A percentile compares a stretch with the other conserved stretches of the same genome.
phyloP scores from a whole-genome alignment of 2,329 filamentous ascomycete species.

The Fusarium scirpi region DNA sequence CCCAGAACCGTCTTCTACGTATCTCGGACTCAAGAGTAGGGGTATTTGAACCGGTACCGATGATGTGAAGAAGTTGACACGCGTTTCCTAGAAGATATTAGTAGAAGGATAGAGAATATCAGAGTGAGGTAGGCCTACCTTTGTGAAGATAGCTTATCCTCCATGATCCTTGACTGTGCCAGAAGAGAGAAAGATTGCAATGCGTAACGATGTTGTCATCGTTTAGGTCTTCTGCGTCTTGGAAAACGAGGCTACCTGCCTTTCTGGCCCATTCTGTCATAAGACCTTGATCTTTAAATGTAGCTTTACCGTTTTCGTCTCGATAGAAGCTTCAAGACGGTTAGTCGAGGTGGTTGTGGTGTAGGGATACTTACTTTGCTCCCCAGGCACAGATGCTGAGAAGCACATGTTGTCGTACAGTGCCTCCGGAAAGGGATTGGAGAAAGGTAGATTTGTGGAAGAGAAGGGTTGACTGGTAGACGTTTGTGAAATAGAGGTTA shows the following conservation, averaged over 20 bases:
- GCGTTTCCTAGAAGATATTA: constrained; percentile 20
- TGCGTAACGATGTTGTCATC: constrained; percentile 37
- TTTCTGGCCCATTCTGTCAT: constrained; percentile 31
- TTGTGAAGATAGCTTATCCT: constrained; percentile 38
- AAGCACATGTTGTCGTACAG: constrained; percentile 5
- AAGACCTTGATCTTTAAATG: neutral
- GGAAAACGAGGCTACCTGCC: constrained; percentile 24
- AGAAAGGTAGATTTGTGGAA: constrained; percentile 9
- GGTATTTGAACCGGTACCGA: neutral
- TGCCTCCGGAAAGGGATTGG: neutral
- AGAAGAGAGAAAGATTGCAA: constrained; percentile 36
- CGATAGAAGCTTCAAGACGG: constrained; percentile 38
- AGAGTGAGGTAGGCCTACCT: constrained; percentile 6
- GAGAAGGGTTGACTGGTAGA: constrained; percentile 33
- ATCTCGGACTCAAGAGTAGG: neutral
- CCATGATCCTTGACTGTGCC: constrained; percentile 43
- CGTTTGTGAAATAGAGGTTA: constrained; percentile 31
- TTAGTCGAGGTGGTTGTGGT: fast-evolving
- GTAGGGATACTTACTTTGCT: constrained; percentile 21
- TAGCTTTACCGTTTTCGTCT: neutral
- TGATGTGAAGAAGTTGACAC: constrained; percentile 31
- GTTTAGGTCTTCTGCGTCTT: constrained; percentile 16
- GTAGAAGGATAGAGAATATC: fast-evolving
- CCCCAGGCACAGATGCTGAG: constrained; percentile 38
- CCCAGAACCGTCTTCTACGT: neutral